Percentiles rank a stretch among this genome's conserved stretches.
phyloP scores from a whole-genome alignment of 2,329 filamentous ascomycete species.

The Alternaria consortialis region DNA sequence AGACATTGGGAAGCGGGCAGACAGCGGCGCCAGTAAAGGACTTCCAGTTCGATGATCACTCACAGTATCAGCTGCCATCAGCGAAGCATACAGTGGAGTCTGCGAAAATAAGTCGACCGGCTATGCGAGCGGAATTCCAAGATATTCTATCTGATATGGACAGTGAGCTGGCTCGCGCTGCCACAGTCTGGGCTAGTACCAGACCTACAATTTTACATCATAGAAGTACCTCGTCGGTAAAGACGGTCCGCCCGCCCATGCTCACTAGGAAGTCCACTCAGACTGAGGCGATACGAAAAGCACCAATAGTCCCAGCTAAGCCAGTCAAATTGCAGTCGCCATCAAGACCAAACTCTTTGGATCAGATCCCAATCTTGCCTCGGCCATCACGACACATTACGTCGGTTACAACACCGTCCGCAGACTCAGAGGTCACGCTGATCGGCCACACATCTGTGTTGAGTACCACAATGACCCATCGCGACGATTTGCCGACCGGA shows the following conservation, averaged over 20 bases:
- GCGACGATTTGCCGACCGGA: constrained; percentile 9
- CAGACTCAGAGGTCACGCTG: constrained; percentile 41
- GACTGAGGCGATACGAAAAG: constrained; percentile 23
- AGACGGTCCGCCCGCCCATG: constrained; percentile 26
- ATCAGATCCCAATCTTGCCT: constrained; percentile 23
- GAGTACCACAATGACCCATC: constrained; percentile 14
- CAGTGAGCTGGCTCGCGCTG: constrained; percentile 32
- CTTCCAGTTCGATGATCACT: constrained; percentile 46
- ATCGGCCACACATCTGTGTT: constrained; percentile 32
- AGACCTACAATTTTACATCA: constrained; percentile 19
- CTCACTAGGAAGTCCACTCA: constrained; percentile 31
- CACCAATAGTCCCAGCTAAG: constrained; percentile 20
- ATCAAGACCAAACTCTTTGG: constrained; percentile 28
- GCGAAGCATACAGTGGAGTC: constrained; percentile 19
- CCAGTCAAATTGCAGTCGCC: constrained; percentile 22
- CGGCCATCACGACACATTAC: constrained; percentile 13
- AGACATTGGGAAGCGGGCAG: constrained; percentile 7
- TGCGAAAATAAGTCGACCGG: constrained; percentile 13
- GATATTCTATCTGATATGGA: constrained; percentile 46
- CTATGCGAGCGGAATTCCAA: constrained; percentile 30
- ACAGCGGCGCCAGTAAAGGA: constrained; percentile 17
- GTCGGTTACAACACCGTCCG: constrained; percentile 23
- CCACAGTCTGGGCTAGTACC: constrained; percentile 28
- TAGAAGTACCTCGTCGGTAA: constrained; percentile 34
- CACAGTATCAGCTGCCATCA: constrained; percentile 39